Percentiles rank a stretch among this genome's conserved stretches.
Conservation (phyloP, 305 asterid genomes). For the Fraxinus sp. region DNA sequence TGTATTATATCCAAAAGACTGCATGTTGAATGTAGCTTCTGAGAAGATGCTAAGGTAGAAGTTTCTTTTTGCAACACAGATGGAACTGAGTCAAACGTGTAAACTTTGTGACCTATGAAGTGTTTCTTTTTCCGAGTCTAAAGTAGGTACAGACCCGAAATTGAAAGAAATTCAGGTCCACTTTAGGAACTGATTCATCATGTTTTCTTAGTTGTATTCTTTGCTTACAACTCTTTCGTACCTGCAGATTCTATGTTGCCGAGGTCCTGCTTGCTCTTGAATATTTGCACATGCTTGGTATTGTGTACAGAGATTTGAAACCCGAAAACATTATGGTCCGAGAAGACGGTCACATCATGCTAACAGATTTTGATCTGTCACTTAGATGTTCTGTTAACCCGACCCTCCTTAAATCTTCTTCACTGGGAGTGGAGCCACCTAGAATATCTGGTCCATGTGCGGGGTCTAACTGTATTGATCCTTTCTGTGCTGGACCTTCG, state of each 20-base stretch:
- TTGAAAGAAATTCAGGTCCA: background rate
- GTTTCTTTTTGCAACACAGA: background rate
- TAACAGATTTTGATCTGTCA: slow-evolving; percentile 89
- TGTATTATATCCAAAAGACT: background rate
- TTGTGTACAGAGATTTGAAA: slow-evolving; percentile 84
- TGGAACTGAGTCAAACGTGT: background rate
- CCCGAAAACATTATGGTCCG: slow-evolving; percentile 92
- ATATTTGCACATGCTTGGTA: slow-evolving; percentile 93
- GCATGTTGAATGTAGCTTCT: background rate
- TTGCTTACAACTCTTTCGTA: background rate
- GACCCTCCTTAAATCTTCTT: slow-evolving; percentile 57
- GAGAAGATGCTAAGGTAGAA: background rate
- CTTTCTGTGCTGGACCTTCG: slow-evolving; percentile 81
- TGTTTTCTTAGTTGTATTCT: background rate
- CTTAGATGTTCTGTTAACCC: slow-evolving; percentile 87
- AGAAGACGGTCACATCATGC: slow-evolving; percentile 95
- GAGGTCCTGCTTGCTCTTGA: slow-evolving; percentile 92
- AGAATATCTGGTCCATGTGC: slow-evolving; percentile 86
- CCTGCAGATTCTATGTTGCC: slow-evolving; percentile 83
- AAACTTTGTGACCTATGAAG: background rate
- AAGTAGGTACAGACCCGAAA: background rate
- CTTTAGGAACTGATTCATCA: background rate
- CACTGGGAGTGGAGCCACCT: slow-evolving; percentile 54
- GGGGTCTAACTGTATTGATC: slow-evolving; percentile 90
- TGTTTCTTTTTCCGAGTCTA: background rate